phyloP scores from a whole-genome alignment of 352 stramenopile species.

The Paralagenidium karlingii region DNA sequence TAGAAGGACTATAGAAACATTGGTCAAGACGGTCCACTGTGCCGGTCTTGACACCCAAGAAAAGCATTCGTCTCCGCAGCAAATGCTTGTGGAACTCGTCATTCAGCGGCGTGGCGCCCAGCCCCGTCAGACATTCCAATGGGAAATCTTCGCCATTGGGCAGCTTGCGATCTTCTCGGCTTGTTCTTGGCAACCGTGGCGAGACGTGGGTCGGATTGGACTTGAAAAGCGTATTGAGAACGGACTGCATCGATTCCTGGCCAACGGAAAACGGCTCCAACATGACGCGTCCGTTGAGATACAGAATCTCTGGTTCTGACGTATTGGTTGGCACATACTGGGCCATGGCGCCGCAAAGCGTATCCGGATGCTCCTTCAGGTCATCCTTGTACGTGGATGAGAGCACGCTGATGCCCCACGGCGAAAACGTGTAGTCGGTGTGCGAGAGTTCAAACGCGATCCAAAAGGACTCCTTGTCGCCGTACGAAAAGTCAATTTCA shows the following conservation, averaged over 20 bases:
- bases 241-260: conserved; percentile 12
- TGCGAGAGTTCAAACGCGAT: conserved; percentile 51
- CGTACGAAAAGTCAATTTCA: conserved; percentile 47
- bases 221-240: conserved; percentile 36
- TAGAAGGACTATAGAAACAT: no score
- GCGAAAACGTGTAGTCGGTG: conserved; percentile 43
- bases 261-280: conserved; percentile 13
- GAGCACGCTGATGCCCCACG: conserved; percentile 39
- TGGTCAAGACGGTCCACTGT: no score
- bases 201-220: conserved; percentile 33
- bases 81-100: conserved; percentile 14
- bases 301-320: conserved; percentile 14
- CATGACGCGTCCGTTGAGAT: conserved; percentile 24
- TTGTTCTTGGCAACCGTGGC: conserved; percentile 25
- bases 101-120: conserved; percentile 16
- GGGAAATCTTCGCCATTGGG: not conserved
- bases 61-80: conserved; percentile 20
- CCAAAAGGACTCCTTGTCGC: conserved; percentile 70
- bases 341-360: conserved; percentile 24
- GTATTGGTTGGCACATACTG: conserved; percentile 8
- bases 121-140: conserved; percentile 15
- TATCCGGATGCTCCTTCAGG: conserved; percentile 33
- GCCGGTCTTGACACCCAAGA: no score
- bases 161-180: conserved; percentile 4
- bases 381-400: conserved; percentile 32